These are phyloP conservation scores for Xylaria acuta DNA, from an alignment of 495 filamentous ascomycete genomes.

Conservation along the genomic window DNA sequence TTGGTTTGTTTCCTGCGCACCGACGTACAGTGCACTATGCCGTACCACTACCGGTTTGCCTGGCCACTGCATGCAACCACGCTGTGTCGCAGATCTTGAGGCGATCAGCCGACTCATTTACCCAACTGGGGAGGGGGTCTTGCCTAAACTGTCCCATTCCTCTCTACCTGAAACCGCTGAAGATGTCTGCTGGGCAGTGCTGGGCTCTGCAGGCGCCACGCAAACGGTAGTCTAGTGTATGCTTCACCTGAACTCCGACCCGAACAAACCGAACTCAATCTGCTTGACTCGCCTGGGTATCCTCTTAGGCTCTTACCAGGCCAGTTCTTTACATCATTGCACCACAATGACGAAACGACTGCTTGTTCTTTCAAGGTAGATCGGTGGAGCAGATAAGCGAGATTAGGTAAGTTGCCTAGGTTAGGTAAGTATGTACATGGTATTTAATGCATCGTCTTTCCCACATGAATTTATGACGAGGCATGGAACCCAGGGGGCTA, in stretches of 20 bases:
- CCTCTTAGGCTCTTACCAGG: not conserved
- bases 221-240: not conserved
- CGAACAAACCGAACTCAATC: slow-evolving; percentile 1
- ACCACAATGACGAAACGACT: slow-evolving; percentile 1
- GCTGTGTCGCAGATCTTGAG: slow-evolving; percentile 17
- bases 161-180: slow-evolving; percentile 3
- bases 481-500: too few relatives aligned
- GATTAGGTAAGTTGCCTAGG: too few relatives aligned
- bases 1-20: not conserved
- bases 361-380: not conserved
- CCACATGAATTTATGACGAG: too few relatives aligned
- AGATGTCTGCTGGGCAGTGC: not conserved
- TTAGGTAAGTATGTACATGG: too few relatives aligned
- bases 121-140: not conserved
- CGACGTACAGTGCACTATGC: not conserved
- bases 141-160: not conserved
- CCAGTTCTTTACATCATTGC: not conserved
- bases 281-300: not conserved
- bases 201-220: not conserved
- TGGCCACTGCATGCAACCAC: not conserved
- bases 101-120: slow-evolving; percentile 16
- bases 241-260: not conserved
- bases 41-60: slow-evolving; percentile 4
- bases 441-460: too few relatives aligned
- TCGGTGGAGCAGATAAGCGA: slow-evolving; percentile 10